These are phyloP conservation scores for Leucoagaricus sp. DNA, from an alignment of 1,284 basidiomycete species.

Conservation along the genomic window DNA sequence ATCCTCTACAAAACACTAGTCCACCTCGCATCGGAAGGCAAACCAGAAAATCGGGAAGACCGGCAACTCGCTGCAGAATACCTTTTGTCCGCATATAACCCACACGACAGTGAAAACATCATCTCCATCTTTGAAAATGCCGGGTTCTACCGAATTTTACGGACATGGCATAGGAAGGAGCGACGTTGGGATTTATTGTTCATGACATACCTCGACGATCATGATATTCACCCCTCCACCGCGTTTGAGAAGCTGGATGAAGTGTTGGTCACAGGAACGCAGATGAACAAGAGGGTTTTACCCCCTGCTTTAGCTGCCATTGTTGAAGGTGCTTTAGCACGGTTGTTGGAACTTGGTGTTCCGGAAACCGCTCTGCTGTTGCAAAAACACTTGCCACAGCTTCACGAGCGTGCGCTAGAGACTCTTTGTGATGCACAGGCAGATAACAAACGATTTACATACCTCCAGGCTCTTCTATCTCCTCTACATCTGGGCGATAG, in stretches of 20 bases:
- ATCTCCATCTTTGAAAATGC: conserved; percentile 77
- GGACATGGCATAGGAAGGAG: conserved; percentile 78
- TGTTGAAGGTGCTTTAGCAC: conserved; percentile 59
- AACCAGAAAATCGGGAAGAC: conserved; percentile 83
- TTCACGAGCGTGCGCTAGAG: conserved; percentile 63
- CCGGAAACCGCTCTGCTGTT: conserved; percentile 74
- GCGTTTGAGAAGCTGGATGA: conserved; percentile 68
- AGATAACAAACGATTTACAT: conserved; percentile 70
- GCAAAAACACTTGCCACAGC: conserved; percentile 63
- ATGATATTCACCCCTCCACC: conserved; percentile 59
- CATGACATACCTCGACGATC: conserved; percentile 77
- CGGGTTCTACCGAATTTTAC: conserved; percentile 89
- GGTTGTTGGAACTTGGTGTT: conserved; percentile 65
- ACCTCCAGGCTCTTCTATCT: conserved; percentile 78
- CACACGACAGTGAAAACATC: conserved; percentile 73
- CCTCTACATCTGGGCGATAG: conserved; percentile 51
- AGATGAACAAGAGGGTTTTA: conserved; percentile 45
- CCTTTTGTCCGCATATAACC: conserved; percentile 90
- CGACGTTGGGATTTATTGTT: conserved; percentile 77
- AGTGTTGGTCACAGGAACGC: conserved; percentile 51
- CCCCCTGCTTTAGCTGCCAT: conserved; percentile 54
- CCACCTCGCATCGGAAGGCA: conserved; percentile 73
- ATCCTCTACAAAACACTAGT: conserved; percentile 78
- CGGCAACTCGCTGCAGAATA: conserved; percentile 95
- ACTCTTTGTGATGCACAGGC: conserved; percentile 47